These are phyloP conservation scores for Aureobasidium sp. DNA, from an alignment of 2,329 filamentous ascomycete genomes.

Conservation along the genomic window DNA sequence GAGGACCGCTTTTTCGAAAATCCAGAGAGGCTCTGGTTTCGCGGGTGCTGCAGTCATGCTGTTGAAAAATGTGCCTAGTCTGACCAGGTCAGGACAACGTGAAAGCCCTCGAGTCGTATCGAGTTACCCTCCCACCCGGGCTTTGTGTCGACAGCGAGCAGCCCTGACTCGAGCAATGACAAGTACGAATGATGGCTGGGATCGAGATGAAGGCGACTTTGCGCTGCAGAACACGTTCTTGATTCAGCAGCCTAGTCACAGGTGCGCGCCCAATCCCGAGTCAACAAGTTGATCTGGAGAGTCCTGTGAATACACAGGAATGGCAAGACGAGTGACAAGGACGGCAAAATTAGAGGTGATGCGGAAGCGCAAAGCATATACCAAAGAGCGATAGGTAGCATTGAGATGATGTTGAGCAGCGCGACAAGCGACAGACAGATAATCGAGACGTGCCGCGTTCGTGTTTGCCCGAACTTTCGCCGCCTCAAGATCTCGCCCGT, in stretches of 20 bases:
- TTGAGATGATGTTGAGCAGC: not conserved
- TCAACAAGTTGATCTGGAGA: slow-evolving; percentile 11
- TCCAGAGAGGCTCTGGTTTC: not conserved
- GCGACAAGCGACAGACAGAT: not conserved
- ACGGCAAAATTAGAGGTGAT: slow-evolving; percentile 2
- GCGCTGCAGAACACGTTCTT: slow-evolving; percentile 5
- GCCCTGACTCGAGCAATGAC: slow-evolving; percentile 3
- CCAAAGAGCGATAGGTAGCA: not conserved
- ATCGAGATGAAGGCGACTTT: not conserved
- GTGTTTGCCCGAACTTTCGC: not conserved
- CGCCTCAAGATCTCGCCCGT: not conserved
- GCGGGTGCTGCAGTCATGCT: not conserved
- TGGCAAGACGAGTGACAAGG: slow-evolving; percentile 10
- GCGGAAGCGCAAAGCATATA: not conserved
- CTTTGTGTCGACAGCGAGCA: slow-evolving; percentile 9
- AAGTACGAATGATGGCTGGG: not conserved
- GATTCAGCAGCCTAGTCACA: slow-evolving; percentile 7
- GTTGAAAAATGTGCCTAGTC: not conserved
- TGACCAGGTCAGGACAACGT: not conserved
- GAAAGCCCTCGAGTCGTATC: slow-evolving; percentile 7
- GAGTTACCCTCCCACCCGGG: slow-evolving; percentile 14
- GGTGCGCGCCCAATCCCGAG: slow-evolving; percentile 11
- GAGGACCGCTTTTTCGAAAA: slow-evolving; percentile 8
- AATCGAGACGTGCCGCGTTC: not conserved
- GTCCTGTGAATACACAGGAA: slow-evolving; percentile 10